Conservation (phyloP, 2,329 filamentous ascomycete species). For the Epichloe uncinata region DNA sequence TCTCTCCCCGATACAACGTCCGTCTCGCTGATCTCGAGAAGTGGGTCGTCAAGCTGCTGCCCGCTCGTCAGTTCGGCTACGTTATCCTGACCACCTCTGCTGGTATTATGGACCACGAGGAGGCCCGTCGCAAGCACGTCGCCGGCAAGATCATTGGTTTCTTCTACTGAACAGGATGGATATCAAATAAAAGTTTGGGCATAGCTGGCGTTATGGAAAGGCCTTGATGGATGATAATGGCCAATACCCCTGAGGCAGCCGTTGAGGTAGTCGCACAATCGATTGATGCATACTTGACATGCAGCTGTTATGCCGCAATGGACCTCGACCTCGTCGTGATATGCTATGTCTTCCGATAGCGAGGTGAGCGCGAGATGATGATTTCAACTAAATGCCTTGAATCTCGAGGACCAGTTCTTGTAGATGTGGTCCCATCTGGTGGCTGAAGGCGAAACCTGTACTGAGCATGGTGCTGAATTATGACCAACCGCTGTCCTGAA, state of each 20-base stretch:
- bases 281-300: constrained; percentile 9
- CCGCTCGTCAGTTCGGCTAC: constrained; percentile 99
- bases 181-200: constrained; percentile 18
- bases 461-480: too few species aligned
- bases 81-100: constrained; percentile 98
- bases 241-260: constrained; percentile 20
- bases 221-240: constrained; percentile 21
- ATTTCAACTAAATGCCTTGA: too few species aligned
- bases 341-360: not conserved
- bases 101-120: constrained; percentile 99
- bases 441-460: too few species aligned
- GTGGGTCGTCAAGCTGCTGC: constrained; percentile 98
- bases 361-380: too few species aligned
- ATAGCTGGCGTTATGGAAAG: constrained; percentile 24
- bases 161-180: constrained; percentile 65
- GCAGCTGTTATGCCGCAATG: constrained; percentile 21
- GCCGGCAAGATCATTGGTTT: constrained; percentile 98
- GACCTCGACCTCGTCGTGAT: not conserved
- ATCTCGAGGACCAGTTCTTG: too few species aligned
- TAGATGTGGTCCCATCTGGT: too few species aligned
- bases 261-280: constrained; percentile 19
- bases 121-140: constrained; percentile 97
- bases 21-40: constrained; percentile 96
- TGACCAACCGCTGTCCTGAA: too few species aligned
- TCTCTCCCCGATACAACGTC: constrained; percentile 98